Percentiles rank a stretch among this genome's conserved stretches.
These are phyloP conservation scores for Neurospora sp. DNA, from an alignment of 2,329 filamentous ascomycete genomes.

Conservation along the genomic window DNA sequence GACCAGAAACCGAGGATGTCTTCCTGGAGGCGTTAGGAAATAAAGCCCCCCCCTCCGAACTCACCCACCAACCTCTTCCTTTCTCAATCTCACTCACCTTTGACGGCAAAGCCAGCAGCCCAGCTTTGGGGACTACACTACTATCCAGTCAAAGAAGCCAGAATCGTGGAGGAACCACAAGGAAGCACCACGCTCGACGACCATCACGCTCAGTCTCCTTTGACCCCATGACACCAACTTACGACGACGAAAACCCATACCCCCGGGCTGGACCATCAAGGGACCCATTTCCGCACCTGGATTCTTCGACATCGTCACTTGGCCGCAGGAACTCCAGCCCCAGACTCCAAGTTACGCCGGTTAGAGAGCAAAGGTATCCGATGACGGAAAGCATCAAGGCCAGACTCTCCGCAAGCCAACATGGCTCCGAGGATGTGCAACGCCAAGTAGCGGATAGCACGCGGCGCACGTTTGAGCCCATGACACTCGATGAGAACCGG, in stretches of 20 bases:
- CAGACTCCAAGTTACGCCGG: background rate
- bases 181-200: background rate
- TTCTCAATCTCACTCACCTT: background rate
- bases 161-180: background rate
- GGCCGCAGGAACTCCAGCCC: background rate
- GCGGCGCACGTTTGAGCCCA: background rate
- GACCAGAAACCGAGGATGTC: background rate
- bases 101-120: background rate
- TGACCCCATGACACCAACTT: background rate
- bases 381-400: constrained; percentile 3
- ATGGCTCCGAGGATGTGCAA: background rate
- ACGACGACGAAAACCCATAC: background rate
- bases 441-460: background rate
- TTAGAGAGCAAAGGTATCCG: constrained; percentile 7
- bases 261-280: background rate
- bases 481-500: background rate
- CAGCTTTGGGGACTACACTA: background rate
- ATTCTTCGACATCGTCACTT: background rate
- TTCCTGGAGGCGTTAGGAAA: background rate
- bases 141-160: background rate
- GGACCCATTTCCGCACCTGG: background rate
- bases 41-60: background rate
- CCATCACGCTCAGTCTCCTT: background rate
- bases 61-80: background rate
- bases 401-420: constrained; percentile 2